These are phyloP conservation scores for Cercospora sp. DNA, from an alignment of 2,329 filamentous ascomycete species.

Conservation along the genomic window DNA sequence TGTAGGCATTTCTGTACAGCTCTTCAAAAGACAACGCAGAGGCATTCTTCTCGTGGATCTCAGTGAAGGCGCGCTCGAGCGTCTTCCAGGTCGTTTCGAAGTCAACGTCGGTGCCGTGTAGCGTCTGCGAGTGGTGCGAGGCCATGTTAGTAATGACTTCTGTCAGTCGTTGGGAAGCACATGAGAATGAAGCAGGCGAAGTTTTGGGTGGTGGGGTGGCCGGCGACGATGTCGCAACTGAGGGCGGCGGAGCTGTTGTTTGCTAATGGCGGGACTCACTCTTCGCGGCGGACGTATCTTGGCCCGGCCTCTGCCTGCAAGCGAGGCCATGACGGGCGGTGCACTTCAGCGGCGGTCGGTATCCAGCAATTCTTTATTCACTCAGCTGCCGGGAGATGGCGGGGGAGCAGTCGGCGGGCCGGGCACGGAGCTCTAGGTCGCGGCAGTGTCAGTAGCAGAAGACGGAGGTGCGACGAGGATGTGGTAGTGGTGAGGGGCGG, in stretches of 20 bases:
- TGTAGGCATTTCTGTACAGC: slow-evolving; percentile 90
- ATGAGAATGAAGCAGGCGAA: slow-evolving; percentile 35
- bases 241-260: slow-evolving; percentile 8
- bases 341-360: neutral
- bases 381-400: slow-evolving; percentile 4
- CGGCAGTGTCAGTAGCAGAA: neutral
- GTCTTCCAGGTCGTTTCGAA: slow-evolving; percentile 84
- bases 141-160: slow-evolving; percentile 6
- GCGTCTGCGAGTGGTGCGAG: slow-evolving; percentile 48
- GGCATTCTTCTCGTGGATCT: slow-evolving; percentile 91
- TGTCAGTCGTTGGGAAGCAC: neutral
- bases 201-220: slow-evolving; percentile 45
- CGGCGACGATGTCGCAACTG: neutral
- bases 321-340: slow-evolving; percentile 40
- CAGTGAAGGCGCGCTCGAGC: slow-evolving; percentile 72
- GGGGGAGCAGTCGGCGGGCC: neutral
- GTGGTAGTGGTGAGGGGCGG: neutral
- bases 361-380: slow-evolving; percentile 2
- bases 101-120: slow-evolving; percentile 65
- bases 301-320: slow-evolving; percentile 56
- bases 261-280: slow-evolving; percentile 52
- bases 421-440: neutral
- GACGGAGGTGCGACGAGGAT: neutral
- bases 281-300: slow-evolving; percentile 69
- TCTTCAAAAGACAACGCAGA: slow-evolving; percentile 91